Evolutionary conservation across 768 basidiomycete species (phyloP).

Genomic region (Agaricus sinodeliciosus): DNA sequence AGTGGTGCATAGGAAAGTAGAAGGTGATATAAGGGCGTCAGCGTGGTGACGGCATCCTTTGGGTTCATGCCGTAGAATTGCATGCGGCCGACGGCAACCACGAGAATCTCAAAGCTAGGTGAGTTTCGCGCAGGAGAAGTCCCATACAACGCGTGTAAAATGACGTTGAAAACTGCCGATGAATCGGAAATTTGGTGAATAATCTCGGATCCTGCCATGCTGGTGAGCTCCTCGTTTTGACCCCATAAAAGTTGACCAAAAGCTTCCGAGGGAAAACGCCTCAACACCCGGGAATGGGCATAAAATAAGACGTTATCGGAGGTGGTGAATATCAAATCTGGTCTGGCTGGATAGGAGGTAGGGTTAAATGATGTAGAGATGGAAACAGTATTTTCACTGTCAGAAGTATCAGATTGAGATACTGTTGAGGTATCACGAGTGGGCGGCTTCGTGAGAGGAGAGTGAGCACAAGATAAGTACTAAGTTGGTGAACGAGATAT

Average conservation of each 20-base stretch:
- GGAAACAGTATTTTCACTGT: background rate
- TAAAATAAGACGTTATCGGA: slow-evolving; percentile 62
- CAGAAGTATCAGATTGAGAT: too few relatives aligned
- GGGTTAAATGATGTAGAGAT: slow-evolving; percentile 21
- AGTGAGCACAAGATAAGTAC: background rate
- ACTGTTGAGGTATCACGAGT: too few relatives aligned
- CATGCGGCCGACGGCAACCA: slow-evolving; percentile 31
- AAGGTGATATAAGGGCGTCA: slow-evolving; percentile 18
- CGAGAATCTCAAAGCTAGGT: slow-evolving; percentile 40
- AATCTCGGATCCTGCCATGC: slow-evolving; percentile 21
- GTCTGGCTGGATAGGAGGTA: slow-evolving; percentile 9
- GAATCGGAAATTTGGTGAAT: slow-evolving; percentile 32
- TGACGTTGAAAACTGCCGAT: slow-evolving; percentile 40
- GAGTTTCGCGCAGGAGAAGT: slow-evolving; percentile 42
- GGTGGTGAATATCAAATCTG: slow-evolving; percentile 35
- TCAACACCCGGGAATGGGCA: slow-evolving; percentile 39
- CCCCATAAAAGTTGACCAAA: slow-evolving; percentile 24
- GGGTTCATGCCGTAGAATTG: slow-evolving; percentile 16
- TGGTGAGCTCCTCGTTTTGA: slow-evolving; percentile 20
- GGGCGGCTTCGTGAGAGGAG: too few relatives aligned
- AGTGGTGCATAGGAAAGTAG: slow-evolving; percentile 19
- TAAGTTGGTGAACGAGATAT: too few relatives aligned
- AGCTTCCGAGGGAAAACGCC: slow-evolving; percentile 35
- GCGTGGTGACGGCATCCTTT: slow-evolving; percentile 16
- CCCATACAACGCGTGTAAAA: slow-evolving; percentile 47